Evolutionary conservation across 371 early-diverging fungal genomes (phyloP).

Genomic region (Entomophthora muscae): DNA sequence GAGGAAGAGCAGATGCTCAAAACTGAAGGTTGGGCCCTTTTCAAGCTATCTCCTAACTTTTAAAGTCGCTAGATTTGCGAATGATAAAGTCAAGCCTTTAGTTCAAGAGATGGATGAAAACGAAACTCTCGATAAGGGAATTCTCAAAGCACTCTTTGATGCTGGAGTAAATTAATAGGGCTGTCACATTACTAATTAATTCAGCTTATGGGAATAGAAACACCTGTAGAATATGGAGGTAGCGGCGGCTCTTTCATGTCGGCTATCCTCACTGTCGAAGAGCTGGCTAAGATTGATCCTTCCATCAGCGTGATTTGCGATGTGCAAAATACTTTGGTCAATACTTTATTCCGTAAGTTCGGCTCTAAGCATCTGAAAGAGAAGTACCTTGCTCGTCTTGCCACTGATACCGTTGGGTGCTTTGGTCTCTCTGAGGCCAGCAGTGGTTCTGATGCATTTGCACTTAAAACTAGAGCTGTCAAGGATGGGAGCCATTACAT

Average conservation of each 20-base stretch:
- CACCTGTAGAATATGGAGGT: conserved; percentile 62
- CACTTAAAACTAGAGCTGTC: conserved; percentile 78
- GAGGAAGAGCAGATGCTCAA: conserved; percentile 67
- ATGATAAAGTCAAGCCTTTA: conserved; percentile 67
- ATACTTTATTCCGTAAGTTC: conserved; percentile 83
- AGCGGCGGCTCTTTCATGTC: conserved; percentile 78
- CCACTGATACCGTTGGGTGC: conserved; percentile 74
- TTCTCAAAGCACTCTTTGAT: conserved; percentile 78
- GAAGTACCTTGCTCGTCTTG: conserved; percentile 68
- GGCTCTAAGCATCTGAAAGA: conserved; percentile 53
- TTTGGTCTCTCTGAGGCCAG: conserved; percentile 91
- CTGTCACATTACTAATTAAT: conserved; percentile 4
- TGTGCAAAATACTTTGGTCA: conserved; percentile 95
- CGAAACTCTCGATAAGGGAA: conserved; percentile 54
- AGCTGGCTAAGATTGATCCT: conserved; percentile 93
- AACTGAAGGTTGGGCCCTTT: conserved; percentile 34
- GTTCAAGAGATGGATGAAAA: conserved; percentile 87
- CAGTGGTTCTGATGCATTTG: conserved; percentile 92
- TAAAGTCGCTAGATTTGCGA: conserved; percentile 69
- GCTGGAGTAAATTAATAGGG: conserved; percentile 43
- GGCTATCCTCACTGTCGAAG: conserved; percentile 82
- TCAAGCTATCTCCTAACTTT: background rate
- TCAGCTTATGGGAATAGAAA: conserved; percentile 93
- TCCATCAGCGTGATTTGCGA: conserved; percentile 84
- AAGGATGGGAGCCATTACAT: conserved; percentile 83